Evolutionary conservation across 2,329 filamentous ascomycete genomes (phyloP).

Genomic region (Arthrobotrys sphaeroides): DNA sequence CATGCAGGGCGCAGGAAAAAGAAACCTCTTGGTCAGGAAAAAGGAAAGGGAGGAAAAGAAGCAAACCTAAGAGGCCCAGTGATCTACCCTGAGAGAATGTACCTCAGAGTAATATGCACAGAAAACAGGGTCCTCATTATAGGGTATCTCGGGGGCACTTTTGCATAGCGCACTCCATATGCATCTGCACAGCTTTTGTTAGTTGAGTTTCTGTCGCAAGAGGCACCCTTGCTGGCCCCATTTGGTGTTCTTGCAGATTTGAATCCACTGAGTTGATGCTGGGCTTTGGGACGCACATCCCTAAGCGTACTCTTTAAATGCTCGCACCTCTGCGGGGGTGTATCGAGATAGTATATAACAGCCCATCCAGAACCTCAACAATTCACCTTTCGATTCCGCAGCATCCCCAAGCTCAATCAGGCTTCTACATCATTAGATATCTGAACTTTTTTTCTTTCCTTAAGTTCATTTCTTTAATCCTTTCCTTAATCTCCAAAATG

Average conservation of each 20-base stretch:
- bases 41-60: slow-evolving; percentile 20
- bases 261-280: slow-evolving; percentile 41
- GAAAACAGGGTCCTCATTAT: slow-evolving; percentile 29
- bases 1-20: slow-evolving; percentile 7
- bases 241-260: slow-evolving; percentile 50
- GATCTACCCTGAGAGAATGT: slow-evolving; percentile 41
- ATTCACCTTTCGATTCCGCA: slow-evolving; percentile 48
- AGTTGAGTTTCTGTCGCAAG: slow-evolving; percentile 47
- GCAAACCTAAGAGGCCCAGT: slow-evolving; percentile 13
- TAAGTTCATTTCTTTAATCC: slow-evolving; percentile 41
- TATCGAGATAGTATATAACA: slow-evolving; percentile 53
- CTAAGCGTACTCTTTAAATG: slow-evolving; percentile 31
- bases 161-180: slow-evolving; percentile 42
- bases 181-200: slow-evolving; percentile 47
- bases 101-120: slow-evolving; percentile 47
- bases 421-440: slow-evolving; percentile 46
- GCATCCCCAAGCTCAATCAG: slow-evolving; percentile 44
- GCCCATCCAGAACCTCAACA: slow-evolving; percentile 50
- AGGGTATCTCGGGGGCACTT: slow-evolving; percentile 32
- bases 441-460: slow-evolving; percentile 41
- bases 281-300: slow-evolving; percentile 33
- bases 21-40: neutral
- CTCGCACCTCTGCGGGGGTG: slow-evolving; percentile 47
- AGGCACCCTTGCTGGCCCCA: slow-evolving; percentile 37
- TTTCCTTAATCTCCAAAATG: slow-evolving; percentile 52